These are phyloP conservation scores for Magnusiomyces magnusii DNA, from an alignment of 1,139 yeast genomes.

Conservation along the genomic window DNA sequence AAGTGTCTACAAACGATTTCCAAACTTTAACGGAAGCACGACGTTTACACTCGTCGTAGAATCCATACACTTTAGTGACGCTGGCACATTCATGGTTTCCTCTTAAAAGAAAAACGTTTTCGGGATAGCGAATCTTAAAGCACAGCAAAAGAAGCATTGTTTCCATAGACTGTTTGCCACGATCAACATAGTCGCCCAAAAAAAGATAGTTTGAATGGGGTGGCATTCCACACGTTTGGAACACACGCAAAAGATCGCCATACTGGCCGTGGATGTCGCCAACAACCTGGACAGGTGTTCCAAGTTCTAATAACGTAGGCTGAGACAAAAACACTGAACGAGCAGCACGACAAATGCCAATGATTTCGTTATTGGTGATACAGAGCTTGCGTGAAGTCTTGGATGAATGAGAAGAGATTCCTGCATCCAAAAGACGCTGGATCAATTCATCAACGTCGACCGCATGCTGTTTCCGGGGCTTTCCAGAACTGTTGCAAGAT, in stretches of 20 bases:
- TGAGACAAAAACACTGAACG: constrained; percentile 65
- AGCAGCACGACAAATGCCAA: constrained; percentile 56
- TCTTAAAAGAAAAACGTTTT: constrained; percentile 71
- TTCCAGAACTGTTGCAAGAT: background rate
- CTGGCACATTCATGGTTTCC: constrained; percentile 85
- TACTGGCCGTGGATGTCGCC: constrained; percentile 89
- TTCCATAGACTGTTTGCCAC: constrained; percentile 78
- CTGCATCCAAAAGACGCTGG: constrained; percentile 21
- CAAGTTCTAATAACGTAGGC: constrained; percentile 65
- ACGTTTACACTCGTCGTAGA: constrained; percentile 82
- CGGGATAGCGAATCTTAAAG: constrained; percentile 74
- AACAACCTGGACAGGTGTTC: constrained; percentile 80
- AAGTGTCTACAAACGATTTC: constrained; percentile 74
- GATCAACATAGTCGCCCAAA: constrained; percentile 79
- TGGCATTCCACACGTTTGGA: constrained; percentile 73
- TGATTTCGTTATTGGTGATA: constrained; percentile 47
- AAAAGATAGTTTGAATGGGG: constrained; percentile 72
- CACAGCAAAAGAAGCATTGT: constrained; percentile 65
- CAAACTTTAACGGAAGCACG: constrained; percentile 59
- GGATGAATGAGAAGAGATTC: constrained; percentile 13
- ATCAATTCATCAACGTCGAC: constrained; percentile 20
- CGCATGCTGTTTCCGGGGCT: constrained; percentile 6
- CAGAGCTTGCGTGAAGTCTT: constrained; percentile 23
- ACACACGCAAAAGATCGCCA: constrained; percentile 63
- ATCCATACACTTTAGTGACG: constrained; percentile 78